These are phyloP conservation scores for Quercus agrifolia DNA, from an alignment of 306 rosid genomes.

Conservation along the genomic window DNA sequence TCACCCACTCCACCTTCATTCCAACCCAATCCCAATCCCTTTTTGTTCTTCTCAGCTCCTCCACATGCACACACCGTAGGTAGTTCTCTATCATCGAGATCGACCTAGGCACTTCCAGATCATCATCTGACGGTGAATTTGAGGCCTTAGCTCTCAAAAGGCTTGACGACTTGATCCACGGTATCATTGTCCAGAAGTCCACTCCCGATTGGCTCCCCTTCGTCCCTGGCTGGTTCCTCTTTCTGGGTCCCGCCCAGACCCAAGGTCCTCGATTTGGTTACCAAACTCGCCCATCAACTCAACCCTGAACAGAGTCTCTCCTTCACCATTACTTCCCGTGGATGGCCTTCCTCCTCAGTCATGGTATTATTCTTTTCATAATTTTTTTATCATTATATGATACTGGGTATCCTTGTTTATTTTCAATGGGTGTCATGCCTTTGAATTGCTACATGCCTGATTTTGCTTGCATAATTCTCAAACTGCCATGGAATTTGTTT, in stretches of 20 bases:
- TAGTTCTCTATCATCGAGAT: conserved; percentile 42
- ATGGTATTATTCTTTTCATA: conserved; percentile 20
- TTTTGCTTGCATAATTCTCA: too few relatives aligned
- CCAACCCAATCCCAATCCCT: too few relatives aligned
- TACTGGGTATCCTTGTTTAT: too few relatives aligned
- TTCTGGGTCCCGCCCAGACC: conserved; percentile 90
- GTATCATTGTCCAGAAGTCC: conserved; percentile 49
- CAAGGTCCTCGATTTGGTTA: conserved; percentile 43
- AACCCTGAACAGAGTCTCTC: conserved; percentile 41
- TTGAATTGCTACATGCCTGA: too few relatives aligned
- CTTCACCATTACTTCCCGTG: conserved; percentile 30
- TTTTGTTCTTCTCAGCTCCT: too few relatives aligned
- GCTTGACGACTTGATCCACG: conserved; percentile 58
- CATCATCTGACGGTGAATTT: conserved; percentile 19
- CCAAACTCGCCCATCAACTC: conserved; percentile 29
- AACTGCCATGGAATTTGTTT: too few relatives aligned
- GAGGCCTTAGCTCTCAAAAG: conserved; percentile 47
- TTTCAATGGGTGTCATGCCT: too few relatives aligned
- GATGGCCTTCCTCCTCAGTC: conserved; percentile 49
- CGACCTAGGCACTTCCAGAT: conserved; percentile 23
- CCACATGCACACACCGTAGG: conserved; percentile 18
- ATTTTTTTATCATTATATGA: too few relatives aligned
- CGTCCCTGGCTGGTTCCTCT: conserved; percentile 61
- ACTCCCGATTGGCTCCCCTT: conserved; percentile 88
- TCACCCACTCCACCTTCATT: too few relatives aligned